A percentile compares a stretch with the other conserved stretches of the same genome.
Conservation (phyloP, 2,329 filamentous ascomycete genomes). For the Aspergillus sp. region DNA sequence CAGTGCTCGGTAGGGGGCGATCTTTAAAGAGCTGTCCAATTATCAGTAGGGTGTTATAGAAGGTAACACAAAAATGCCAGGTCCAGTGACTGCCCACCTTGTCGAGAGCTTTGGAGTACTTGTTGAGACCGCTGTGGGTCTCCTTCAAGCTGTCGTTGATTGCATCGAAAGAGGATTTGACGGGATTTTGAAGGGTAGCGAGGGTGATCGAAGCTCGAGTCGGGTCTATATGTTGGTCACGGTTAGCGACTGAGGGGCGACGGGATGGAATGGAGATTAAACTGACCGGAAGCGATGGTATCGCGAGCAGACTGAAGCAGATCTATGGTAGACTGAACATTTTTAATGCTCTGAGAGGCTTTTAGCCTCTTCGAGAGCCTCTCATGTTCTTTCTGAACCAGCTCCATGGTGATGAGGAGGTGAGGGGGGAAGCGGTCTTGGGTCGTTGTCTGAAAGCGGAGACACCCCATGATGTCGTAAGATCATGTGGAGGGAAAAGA, state of each 20-base stretch:
- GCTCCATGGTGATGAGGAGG: constrained; percentile 50
- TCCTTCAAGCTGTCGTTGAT: constrained; percentile 80
- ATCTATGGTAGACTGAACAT: constrained; percentile 82
- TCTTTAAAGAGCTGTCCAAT: constrained; percentile 60
- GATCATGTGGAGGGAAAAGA: constrained; percentile 6
- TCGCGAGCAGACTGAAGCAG: constrained; percentile 71
- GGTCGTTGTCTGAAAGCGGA: constrained; percentile 19
- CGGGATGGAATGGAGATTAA: constrained; percentile 5
- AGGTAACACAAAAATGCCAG: neutral
- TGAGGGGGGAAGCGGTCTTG: neutral
- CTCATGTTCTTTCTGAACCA: constrained; percentile 70
- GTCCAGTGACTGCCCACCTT: constrained; percentile 52
- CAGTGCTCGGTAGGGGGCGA: constrained; percentile 67
- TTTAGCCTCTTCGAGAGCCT: constrained; percentile 68
- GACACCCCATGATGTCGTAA: constrained; percentile 14
- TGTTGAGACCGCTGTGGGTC: constrained; percentile 75
- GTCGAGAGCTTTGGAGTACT: constrained; percentile 81
- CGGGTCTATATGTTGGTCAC: constrained; percentile 50
- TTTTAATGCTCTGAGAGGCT: constrained; percentile 67
- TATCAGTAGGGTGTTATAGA: neutral
- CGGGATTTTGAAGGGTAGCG: constrained; percentile 79
- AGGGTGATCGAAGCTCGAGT: constrained; percentile 70
- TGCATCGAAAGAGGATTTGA: constrained; percentile 76
- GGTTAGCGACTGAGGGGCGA: neutral
- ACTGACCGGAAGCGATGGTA: constrained; percentile 66